These are phyloP conservation scores for Ambrosiella cleistominuta DNA, from an alignment of 2,329 filamentous ascomycete species.

Conservation along the genomic window DNA sequence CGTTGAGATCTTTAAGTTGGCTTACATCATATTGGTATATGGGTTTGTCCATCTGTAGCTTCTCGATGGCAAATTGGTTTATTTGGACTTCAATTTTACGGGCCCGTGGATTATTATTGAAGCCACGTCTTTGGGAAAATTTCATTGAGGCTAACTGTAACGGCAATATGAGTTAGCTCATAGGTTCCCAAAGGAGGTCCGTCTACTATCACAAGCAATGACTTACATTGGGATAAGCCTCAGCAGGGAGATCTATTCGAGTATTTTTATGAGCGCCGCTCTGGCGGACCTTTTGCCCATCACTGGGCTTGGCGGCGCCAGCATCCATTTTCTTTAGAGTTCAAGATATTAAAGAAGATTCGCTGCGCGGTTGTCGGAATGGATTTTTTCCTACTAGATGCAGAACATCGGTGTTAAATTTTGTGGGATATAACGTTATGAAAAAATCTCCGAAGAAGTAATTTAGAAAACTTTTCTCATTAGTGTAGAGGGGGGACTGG, in stretches of 20 bases:
- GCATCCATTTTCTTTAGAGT: too few relatives aligned
- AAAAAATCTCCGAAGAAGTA: too few relatives aligned
- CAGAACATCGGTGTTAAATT: too few relatives aligned
- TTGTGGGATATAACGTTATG: too few relatives aligned
- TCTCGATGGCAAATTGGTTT: conserved; percentile 57
- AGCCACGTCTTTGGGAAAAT: conserved; percentile 30
- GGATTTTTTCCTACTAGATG: too few relatives aligned
- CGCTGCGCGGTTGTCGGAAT: too few relatives aligned
- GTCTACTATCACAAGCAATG: not conserved
- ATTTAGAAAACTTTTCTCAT: too few relatives aligned
- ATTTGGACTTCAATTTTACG: conserved; percentile 34
- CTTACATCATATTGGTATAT: conserved; percentile 78
- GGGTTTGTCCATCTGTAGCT: conserved; percentile 36
- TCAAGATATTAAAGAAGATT: too few relatives aligned
- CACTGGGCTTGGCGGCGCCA: too few relatives aligned
- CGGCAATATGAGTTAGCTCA: not conserved
- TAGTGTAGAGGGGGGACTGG: too few relatives aligned
- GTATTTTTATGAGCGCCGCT: conserved; percentile 22
- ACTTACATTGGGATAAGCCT: conserved; percentile 32
- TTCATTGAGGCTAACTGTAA: conserved; percentile 1
- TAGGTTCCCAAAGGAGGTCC: not conserved
- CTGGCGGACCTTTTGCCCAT: conserved; percentile 18
- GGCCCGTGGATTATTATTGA: conserved; percentile 37
- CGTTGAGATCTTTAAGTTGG: conserved; percentile 14
- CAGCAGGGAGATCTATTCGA: conserved; percentile 39